Evolutionary conservation across 192 early-diverging fungal genomes (phyloP), one percentile per base, ranked within the genome.

Genomic region (Coemansia sp.): DNA sequence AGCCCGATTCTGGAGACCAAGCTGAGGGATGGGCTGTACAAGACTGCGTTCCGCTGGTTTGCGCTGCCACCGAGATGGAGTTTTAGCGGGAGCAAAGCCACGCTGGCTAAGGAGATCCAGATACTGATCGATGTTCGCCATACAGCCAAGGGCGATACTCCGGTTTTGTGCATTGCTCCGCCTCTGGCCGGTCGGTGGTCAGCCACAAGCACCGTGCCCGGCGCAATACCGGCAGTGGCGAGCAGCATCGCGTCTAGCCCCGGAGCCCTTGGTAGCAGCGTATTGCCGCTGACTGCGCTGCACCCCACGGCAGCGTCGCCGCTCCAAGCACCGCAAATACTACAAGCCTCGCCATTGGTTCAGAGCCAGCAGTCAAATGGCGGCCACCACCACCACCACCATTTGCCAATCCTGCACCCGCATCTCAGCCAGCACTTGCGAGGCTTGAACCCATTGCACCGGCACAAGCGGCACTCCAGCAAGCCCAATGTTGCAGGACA

Each of bases 21-120:
- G 72, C 85, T 90, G 59, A 88, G 84, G 36, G 83, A 83, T 18
- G 77, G 81, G 0, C 70, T 95, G 31, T 93, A 93, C 69, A 62
- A 74, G 9, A 71, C 90, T 60, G 90, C 92, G 1, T 88, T 95
- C 38, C 72, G 86, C n/a, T 96, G 94, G 94, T 98, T 95, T 73
- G 74, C 85, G 23, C 66, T 86, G 34, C 68, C 91, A 13, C 89
- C 94, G 9, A 86, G 88, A 65, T 93, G 91, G 91, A 86, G 85
- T 63, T 93, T 90, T 72, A 91, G 91, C 59, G 88, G 86, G 8
- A 89, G 86, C 73, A 91, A 83, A 63, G 86, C 85, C 40, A 69
- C 84, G 14, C 76, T 87, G 37, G 79, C 86, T 48, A 76, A 76
- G 13, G 88, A 90, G 66, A 84, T 88, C 59, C 87, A 84, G 24